These are phyloP conservation scores for Eremomyces bilateralis DNA, from an alignment of 495 filamentous ascomycete species.

Conservation along the genomic window DNA sequence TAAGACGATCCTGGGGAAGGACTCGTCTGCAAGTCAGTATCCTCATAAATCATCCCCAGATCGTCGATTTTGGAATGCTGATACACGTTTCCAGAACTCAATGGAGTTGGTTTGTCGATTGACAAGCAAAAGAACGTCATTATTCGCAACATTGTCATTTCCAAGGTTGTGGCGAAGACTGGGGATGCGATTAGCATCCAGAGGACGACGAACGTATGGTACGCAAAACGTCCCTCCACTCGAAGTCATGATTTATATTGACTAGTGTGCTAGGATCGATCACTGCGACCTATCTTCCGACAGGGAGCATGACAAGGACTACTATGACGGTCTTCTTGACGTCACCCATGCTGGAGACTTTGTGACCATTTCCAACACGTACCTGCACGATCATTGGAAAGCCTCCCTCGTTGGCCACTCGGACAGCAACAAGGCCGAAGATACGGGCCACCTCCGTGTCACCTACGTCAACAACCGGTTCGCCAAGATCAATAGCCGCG, in stretches of 20 bases:
- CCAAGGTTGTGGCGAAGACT: slow-evolving; percentile 33
- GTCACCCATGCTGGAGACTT: slow-evolving; percentile 31
- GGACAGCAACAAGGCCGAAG: slow-evolving; percentile 26
- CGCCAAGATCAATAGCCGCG: slow-evolving; percentile 36
- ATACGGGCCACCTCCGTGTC: slow-evolving; percentile 32
- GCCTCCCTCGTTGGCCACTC: slow-evolving; percentile 39
- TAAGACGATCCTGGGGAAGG: slow-evolving; percentile 12
- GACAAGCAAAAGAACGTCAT: slow-evolving; percentile 36
- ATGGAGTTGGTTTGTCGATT: slow-evolving; percentile 21
- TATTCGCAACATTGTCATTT: slow-evolving; percentile 37
- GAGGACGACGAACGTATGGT: slow-evolving; percentile 38
- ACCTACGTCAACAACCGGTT: slow-evolving; percentile 44
- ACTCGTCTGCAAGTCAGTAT: slow-evolving; percentile 6
- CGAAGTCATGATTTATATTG: no score
- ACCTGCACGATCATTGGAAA: slow-evolving; percentile 42
- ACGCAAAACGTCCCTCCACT: no score
- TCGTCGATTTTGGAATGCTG: no score
- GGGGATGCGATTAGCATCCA: slow-evolving; percentile 40
- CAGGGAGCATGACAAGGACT: slow-evolving; percentile 25
- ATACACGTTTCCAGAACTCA: slow-evolving; percentile 19
- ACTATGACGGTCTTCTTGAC: slow-evolving; percentile 46
- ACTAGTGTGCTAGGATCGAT: no score
- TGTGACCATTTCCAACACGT: slow-evolving; percentile 31
- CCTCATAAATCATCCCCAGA: not conserved
- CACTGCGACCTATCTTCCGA: slow-evolving; percentile 40